phyloP scores from a whole-genome alignment of 148 eudicot species.

The Persicaria tinctoria region DNA sequence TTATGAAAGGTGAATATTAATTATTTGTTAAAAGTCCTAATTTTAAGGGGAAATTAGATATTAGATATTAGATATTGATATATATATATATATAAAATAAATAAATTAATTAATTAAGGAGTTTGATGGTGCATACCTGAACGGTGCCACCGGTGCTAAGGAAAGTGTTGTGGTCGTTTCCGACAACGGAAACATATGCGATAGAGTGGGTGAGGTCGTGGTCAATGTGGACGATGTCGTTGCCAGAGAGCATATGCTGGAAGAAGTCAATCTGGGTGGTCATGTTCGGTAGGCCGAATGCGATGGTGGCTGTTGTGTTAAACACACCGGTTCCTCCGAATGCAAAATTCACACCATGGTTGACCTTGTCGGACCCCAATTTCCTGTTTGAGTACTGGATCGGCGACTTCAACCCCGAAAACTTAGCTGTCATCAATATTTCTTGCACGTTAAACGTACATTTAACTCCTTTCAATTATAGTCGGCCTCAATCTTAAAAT shows the following conservation, averaged over 20 bases:
- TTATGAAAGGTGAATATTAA: too few species aligned
- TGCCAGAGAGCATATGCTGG: conserved; percentile 27
- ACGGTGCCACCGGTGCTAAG: conserved; percentile 34
- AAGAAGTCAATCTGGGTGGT: conserved; percentile 68
- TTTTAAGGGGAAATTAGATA: too few species aligned
- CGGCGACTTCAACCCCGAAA: conserved; percentile 49
- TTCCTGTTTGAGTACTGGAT: conserved; percentile 35
- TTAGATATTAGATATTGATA: too few species aligned
- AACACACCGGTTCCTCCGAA: conserved; percentile 81
- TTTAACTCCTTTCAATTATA: too few species aligned
- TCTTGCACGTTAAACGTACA: too few species aligned
- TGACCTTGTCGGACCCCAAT: conserved; percentile 10
- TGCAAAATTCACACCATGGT: conserved; percentile 67
- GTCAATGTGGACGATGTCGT: conserved; percentile 24
- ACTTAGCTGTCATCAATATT: conserved; percentile 33
- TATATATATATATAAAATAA: too few species aligned
- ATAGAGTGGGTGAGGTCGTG: conserved; percentile 39
- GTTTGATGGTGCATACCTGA: conserved; percentile 27
- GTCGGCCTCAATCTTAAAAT: too few species aligned
- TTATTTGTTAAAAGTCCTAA: too few species aligned
- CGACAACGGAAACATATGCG: conserved; percentile 52
- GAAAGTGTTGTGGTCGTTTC: conserved; percentile 62
- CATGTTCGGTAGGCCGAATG: conserved; percentile 61
- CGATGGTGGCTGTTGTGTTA: conserved; percentile 23
- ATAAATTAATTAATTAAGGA: too few species aligned